phyloP scores from a whole-genome alignment of 345 rosid species.

The Syzygium grande region DNA sequence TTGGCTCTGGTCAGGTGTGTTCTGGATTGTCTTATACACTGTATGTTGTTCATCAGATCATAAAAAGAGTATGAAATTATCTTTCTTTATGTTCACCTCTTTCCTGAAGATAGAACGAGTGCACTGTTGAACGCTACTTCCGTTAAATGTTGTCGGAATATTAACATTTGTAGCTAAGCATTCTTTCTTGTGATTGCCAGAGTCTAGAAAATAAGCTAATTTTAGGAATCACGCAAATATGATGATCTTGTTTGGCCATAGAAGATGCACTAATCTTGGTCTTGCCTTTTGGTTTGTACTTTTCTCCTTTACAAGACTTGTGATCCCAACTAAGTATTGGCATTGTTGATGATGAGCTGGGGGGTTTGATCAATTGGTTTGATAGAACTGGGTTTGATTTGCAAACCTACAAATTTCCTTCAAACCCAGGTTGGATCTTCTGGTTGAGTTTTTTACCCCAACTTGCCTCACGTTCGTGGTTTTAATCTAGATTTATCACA shows the following conservation, averaged over 20 bases:
- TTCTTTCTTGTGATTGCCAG: not conserved
- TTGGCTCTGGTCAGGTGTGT: slow-evolving; percentile 86
- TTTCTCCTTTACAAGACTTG: not conserved
- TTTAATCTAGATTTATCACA: not conserved
- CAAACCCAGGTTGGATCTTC: not conserved
- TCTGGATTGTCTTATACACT: not conserved
- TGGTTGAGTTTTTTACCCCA: not conserved
- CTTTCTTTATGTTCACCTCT: not conserved
- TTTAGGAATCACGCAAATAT: not conserved
- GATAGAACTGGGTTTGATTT: not conserved
- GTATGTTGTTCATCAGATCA: not conserved
- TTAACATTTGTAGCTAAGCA: not conserved
- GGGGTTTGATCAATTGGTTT: not conserved
- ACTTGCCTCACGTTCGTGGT: not conserved
- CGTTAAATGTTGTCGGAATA: not conserved
- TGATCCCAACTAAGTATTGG: not conserved
- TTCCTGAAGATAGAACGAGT: not conserved
- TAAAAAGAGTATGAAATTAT: not conserved
- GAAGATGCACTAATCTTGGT: not conserved
- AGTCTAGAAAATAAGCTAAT: not conserved
- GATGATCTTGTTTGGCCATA: not conserved
- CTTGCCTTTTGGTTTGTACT: not conserved
- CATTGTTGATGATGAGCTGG: not conserved
- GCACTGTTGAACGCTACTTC: not conserved
- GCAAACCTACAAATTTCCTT: not conserved